phyloP scores from a whole-genome alignment of 345 rosid genomes.

The Citrus sp. region DNA sequence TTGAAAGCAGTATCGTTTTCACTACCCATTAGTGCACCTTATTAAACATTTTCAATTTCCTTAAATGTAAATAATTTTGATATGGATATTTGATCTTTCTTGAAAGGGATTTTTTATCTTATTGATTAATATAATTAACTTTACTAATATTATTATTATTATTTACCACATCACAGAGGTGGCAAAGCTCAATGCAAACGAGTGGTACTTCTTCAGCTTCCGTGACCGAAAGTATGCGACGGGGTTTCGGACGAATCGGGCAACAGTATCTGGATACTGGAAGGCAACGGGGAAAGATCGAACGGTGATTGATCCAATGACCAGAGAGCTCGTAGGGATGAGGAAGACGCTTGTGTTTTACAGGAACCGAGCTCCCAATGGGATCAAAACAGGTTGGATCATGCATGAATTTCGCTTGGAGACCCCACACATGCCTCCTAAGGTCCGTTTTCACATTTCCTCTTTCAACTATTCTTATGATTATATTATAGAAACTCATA shows the following conservation, averaged over 20 bases:
- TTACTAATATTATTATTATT: too few relatives aligned
- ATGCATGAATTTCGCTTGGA: conserved; percentile 98
- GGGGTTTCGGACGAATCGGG: conserved; percentile 85
- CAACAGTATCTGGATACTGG: conserved; percentile 89
- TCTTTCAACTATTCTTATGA: background rate
- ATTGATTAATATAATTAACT: background rate
- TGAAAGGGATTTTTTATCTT: conserved; percentile 19
- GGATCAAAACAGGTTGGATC: conserved; percentile 95
- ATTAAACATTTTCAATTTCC: too few relatives aligned
- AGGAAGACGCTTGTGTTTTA: conserved; percentile 95
- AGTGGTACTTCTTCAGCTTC: conserved; percentile 98
- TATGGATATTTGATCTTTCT: background rate
- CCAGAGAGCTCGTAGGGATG: conserved; percentile 80
- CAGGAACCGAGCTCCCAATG: conserved; percentile 85
- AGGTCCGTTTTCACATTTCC: conserved; percentile 39
- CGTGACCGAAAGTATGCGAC: conserved; percentile 92
- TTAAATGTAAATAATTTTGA: too few relatives aligned
- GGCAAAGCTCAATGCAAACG: conserved; percentile 89
- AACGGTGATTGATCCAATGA: conserved; percentile 60
- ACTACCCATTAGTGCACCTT: too few relatives aligned
- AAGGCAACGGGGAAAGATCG: conserved; percentile 99
- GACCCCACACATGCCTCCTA: conserved; percentile 89
- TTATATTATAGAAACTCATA: background rate
- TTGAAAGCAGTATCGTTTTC: too few relatives aligned
- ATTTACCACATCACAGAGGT: conserved; percentile 40